Conservation (phyloP, 2,329 filamentous ascomycete genomes). For the Spiromastix sp. region DNA sequence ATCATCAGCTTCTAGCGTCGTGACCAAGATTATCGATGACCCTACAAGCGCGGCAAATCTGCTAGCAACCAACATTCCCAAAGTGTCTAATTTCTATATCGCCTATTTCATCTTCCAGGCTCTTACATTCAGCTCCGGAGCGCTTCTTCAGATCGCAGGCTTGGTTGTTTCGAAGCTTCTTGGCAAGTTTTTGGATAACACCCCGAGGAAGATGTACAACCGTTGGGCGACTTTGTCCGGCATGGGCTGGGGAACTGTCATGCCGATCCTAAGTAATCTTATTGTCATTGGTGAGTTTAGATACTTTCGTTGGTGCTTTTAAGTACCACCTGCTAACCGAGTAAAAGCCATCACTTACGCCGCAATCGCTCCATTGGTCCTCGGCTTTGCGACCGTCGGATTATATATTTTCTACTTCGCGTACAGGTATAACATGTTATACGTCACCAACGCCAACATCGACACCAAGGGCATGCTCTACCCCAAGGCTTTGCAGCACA, state of each 20-base stretch:
- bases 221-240: constrained; percentile 65
- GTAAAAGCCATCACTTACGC: constrained; percentile 75
- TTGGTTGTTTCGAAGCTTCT: constrained; percentile 64
- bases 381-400: constrained; percentile 70
- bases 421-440: constrained; percentile 84
- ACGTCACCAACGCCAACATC: constrained; percentile 69
- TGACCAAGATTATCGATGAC: constrained; percentile 50
- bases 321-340: too few relatives aligned
- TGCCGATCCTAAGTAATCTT: constrained; percentile 73
- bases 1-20: constrained; percentile 65
- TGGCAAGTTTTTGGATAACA: constrained; percentile 64
- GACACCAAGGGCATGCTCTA: constrained; percentile 86
- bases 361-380: constrained; percentile 73
- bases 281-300: constrained; percentile 59
- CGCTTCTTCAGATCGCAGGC: constrained; percentile 63
- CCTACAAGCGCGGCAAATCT: constrained; percentile 53
- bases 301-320: neutral
- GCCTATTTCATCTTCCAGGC: constrained; percentile 93
- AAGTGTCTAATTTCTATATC: constrained; percentile 87
- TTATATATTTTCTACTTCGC: constrained; percentile 75
- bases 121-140: constrained; percentile 62
- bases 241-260: constrained; percentile 73
- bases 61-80: constrained; percentile 65
- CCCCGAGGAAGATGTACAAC: constrained; percentile 67
- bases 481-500: constrained; percentile 75